Base-by-base conservation (phyloP, 169 alveolate species). In the Besnoitia besnoiti region DNA sequence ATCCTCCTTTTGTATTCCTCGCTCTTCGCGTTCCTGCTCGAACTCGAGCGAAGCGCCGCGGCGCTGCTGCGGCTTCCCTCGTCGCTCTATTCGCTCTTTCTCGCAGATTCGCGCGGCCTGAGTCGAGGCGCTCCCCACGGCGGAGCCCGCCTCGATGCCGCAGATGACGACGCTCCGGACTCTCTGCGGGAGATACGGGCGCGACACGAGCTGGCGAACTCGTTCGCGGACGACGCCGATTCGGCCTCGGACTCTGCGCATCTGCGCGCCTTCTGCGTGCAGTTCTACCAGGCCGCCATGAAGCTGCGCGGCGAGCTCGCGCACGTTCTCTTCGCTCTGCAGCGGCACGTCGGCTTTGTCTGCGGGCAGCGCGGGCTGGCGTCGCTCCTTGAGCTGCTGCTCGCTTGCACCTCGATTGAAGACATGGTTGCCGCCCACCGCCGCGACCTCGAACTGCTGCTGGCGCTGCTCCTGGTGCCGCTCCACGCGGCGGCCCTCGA, bases 291-390 rank as follows among this genome's bases (percentile, higher is more conserved):
- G 10, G 59, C 44, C 3, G 50, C 62, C 40, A 35, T 89, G 49
- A 37, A 50, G 80, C 75, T 79, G 24, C 61, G 92, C n/a, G 67
- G 49, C n/a, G 92, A 89, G 85, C 87, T 89, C 50, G 73, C 42
- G 50, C 92, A 89, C 50, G 37, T 89, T 3, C 87, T 89, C 82
- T 55, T 39, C 42, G 59, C 79, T 14, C 49, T 73, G 3, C 79
- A 73, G 37, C 27, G 73, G 21, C 76, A 89, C 39, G 85, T 47
- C 39, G 49, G 59, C 40, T 27, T 37, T 37, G n/a, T 19, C 35
- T 77, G 87, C 44, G 44, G 44, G 0, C 67, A 55, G 30, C 67
- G 24, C 30, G 12, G 33, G 4, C 1, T n/a, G 16, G n/a, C 46
- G 0, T 73, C 82, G 16, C 82, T 73, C 46, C 82, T 24, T 77